These are phyloP conservation scores for Paramecium pentaurelia DNA, from an alignment of 73 alveolate genomes.

Conservation along the genomic window DNA sequence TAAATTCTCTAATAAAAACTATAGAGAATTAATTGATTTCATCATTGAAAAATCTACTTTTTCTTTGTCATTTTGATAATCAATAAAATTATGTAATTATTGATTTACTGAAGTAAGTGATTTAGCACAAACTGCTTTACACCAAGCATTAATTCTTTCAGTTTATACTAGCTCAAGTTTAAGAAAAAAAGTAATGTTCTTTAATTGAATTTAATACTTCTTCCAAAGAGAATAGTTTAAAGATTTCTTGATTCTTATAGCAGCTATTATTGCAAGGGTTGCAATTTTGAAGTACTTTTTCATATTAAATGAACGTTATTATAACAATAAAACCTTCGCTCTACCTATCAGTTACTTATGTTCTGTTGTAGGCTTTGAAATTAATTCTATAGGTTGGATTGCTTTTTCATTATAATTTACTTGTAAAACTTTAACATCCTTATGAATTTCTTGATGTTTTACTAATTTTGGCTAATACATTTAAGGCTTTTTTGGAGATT, in stretches of 20 bases:
- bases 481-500: not conserved
- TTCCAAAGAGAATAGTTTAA: too few relatives aligned
- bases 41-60: not conserved
- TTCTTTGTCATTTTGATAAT: not conserved
- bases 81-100: not conserved
- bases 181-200: not conserved
- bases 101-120: constrained; percentile 11
- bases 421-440: not conserved
- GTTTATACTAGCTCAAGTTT: not conserved
- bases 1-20: not conserved
- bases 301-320: not conserved
- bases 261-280: not conserved
- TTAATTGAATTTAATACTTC: not conserved
- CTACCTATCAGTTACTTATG: not conserved
- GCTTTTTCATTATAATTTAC: not conserved
- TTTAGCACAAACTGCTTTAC: not conserved
- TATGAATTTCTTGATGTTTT: not conserved
- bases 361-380: not conserved
- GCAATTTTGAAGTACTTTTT: not conserved
- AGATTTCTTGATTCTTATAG: not conserved
- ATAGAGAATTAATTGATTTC: not conserved
- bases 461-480: not conserved
- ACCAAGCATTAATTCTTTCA: not conserved
- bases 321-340: not conserved
- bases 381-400: not conserved